phyloP scores from a whole-genome alignment of 2,329 filamentous ascomycete species.

The Penicillium griseofulvum region DNA sequence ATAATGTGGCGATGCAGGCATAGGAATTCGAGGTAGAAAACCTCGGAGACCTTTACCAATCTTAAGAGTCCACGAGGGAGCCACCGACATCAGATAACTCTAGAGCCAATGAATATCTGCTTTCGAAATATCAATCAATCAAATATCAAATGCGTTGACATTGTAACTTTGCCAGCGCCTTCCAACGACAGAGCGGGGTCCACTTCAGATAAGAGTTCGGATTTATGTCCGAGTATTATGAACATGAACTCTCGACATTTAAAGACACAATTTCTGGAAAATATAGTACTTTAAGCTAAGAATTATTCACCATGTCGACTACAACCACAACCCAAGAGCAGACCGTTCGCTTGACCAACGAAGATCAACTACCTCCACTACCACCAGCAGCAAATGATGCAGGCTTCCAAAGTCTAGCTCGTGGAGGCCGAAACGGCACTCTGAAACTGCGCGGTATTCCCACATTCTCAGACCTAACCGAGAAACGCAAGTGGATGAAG shows the following conservation, averaged over 20 bases:
- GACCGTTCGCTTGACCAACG: conserved; percentile 19
- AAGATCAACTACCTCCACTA: conserved; percentile 22
- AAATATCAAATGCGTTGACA: neutral
- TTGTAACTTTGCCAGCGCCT: conserved; percentile 10
- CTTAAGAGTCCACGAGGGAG: neutral
- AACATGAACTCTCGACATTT: neutral
- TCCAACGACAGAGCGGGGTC: conserved; percentile 19
- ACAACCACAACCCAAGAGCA: conserved; percentile 14
- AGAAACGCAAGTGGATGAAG: conserved; percentile 54
- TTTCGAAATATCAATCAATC: neutral
- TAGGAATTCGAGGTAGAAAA: neutral
- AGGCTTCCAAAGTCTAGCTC: conserved; percentile 36
- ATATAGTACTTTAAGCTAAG: neutral
- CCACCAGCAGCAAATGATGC: conserved; percentile 26
- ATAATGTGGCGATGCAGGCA: neutral
- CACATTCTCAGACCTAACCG: conserved; percentile 40
- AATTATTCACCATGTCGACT: conserved; percentile 12
- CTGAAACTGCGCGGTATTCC: conserved; percentile 41
- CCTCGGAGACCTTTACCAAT: neutral
- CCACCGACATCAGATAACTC: neutral
- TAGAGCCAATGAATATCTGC: conserved; percentile 3
- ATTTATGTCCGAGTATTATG: neutral
- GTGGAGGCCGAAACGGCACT: conserved; percentile 35
- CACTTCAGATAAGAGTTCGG: conserved; percentile 18
- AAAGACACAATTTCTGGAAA: neutral